Percentiles rank a stretch among this genome's conserved stretches.
These are phyloP conservation scores for Solanum virginianum DNA, from an alignment of 257 asterid species.

Conservation along the genomic window DNA sequence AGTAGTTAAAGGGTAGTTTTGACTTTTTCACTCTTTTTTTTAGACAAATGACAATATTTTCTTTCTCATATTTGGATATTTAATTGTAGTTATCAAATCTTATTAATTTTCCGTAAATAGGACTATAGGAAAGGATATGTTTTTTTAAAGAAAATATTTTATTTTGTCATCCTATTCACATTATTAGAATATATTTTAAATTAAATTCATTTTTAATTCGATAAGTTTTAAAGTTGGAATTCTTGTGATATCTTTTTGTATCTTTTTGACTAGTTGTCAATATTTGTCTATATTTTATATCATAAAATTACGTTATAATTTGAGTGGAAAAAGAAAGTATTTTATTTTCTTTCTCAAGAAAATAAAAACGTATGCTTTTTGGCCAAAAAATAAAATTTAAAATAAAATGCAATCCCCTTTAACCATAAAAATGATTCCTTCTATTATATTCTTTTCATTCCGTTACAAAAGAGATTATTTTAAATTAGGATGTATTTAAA, in stretches of 20 bases:
- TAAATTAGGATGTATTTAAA: background rate
- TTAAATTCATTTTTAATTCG: background rate
- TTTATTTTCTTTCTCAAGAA: background rate
- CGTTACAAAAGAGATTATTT: background rate
- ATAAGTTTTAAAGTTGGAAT: background rate
- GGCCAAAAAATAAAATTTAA: background rate
- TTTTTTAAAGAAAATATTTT: background rate
- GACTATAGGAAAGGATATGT: background rate
- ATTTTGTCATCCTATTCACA: background rate
- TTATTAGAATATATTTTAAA: background rate
- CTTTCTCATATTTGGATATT: background rate
- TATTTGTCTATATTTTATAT: background rate
- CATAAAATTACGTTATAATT: background rate
- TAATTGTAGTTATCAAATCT: background rate
- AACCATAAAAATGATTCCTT: background rate
- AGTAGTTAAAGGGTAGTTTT: background rate
- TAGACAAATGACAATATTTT: background rate
- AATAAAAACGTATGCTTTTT: background rate
- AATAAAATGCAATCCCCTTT: background rate
- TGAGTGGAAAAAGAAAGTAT: background rate
- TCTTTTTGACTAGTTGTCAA: background rate
- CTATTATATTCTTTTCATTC: background rate
- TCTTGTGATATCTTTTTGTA: background rate
- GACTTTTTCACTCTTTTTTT: background rate
- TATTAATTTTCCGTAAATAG: background rate